These are phyloP conservation scores for Clonostachys rosea DNA, from an alignment of 2,329 filamentous ascomycete species.

Conservation along the genomic window DNA sequence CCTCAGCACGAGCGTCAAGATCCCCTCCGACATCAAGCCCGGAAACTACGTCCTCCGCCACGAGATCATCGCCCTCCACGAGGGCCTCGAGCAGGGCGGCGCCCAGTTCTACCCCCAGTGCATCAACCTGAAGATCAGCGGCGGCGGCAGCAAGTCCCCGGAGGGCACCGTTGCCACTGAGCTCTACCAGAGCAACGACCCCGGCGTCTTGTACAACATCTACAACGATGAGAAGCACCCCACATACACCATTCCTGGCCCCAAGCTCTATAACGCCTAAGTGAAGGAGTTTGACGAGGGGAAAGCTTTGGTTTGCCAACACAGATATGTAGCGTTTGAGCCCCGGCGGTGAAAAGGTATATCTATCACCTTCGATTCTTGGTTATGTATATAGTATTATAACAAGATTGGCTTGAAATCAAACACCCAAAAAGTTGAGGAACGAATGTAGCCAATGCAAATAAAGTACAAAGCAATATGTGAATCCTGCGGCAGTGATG, in stretches of 20 bases:
- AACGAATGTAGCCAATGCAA: no score
- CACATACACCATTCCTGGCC: slow-evolving; percentile 11
- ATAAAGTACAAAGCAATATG: no score
- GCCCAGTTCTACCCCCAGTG: slow-evolving; percentile 47
- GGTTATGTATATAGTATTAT: no score
- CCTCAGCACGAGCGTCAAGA: slow-evolving; percentile 31
- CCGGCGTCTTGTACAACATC: slow-evolving; percentile 33
- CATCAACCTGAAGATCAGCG: slow-evolving; percentile 39
- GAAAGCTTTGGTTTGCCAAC: no score
- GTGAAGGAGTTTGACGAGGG: slow-evolving; percentile 3
- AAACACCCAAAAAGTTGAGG: no score
- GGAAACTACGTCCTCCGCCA: slow-evolving; percentile 48
- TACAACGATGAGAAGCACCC: slow-evolving; percentile 13
- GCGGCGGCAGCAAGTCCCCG: slow-evolving; percentile 23
- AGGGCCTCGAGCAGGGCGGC: slow-evolving; percentile 19
- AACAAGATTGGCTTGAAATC: no score
- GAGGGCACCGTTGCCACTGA: slow-evolving; percentile 26
- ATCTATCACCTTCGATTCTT: no score
- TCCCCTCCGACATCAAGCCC: slow-evolving; percentile 35
- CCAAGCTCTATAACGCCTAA: slow-evolving; percentile 2
- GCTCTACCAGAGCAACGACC: slow-evolving; percentile 31
- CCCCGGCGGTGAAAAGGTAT: no score
- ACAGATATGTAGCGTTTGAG: no score
- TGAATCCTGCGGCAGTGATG: no score
- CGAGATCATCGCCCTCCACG: slow-evolving; percentile 48